Conservation (phyloP, 2,329 filamentous ascomycete species). For the Trichoderma sp. region DNA sequence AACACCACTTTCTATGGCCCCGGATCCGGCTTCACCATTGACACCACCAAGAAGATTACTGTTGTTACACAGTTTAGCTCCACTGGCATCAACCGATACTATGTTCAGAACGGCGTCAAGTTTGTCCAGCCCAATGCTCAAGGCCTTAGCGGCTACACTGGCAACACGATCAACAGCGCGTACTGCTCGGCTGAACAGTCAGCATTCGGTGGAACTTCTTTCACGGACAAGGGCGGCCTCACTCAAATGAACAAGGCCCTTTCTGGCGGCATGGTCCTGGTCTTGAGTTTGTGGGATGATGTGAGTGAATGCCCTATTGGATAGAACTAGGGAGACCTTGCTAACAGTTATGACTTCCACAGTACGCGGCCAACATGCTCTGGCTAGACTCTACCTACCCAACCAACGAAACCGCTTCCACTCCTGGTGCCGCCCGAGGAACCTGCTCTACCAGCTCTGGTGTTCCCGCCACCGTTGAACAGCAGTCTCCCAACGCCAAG, state of each 20-base stretch:
- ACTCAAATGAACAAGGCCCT: constrained; percentile 54
- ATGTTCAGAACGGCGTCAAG: constrained; percentile 59
- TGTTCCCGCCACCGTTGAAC: constrained; percentile 52
- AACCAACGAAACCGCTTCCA: constrained; percentile 40
- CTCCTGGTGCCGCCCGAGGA: constrained; percentile 55
- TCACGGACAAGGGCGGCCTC: constrained; percentile 59
- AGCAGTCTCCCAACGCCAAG: constrained; percentile 47
- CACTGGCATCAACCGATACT: constrained; percentile 63
- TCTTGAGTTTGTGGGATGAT: constrained; percentile 63
- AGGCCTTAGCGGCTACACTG: constrained; percentile 41
- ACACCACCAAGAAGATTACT: constrained; percentile 62
- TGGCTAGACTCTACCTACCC: constrained; percentile 73
- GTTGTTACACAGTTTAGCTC: constrained; percentile 67
- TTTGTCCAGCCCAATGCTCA: constrained; percentile 56
- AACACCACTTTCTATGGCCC: constrained; percentile 63
- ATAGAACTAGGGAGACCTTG: not conserved
- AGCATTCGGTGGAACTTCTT: constrained; percentile 57
- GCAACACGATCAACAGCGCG: constrained; percentile 54
- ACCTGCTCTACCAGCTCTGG: constrained; percentile 56
- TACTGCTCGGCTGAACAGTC: constrained; percentile 63
- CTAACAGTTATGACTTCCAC: not conserved
- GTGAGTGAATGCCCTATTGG: constrained; percentile 31
- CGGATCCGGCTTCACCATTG: constrained; percentile 55
- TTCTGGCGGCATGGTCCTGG: constrained; percentile 48
- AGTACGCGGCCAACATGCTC: constrained; percentile 67